Evolutionary conservation across 2,329 filamentous ascomycete species (phyloP), one percentile per base, ranked within the genome.

Genomic region (Xylaria sp.): DNA sequence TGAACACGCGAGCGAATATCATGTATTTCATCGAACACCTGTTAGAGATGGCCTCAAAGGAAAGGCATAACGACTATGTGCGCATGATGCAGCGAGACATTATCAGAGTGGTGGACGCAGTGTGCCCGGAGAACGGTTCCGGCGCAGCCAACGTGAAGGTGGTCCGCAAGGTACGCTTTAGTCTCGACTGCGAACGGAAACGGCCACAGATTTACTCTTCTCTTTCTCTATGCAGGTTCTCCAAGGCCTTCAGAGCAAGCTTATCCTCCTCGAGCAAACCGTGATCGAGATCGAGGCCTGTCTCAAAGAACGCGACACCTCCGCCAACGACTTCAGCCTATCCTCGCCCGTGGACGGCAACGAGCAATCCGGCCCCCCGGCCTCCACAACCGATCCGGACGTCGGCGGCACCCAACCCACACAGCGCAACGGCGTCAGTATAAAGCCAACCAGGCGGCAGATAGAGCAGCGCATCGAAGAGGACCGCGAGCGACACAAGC

Each of bases 1-100:
- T 99, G 92, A 99, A 99, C 81, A 97, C 91, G 60, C 88, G 95
- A 69, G 97, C 96, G 67, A 99, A 99, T 79, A 98, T 99, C 79
- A 97, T 99, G 92, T 99, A 97, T 82, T 99, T 99, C 81, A 92
- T 99, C 77, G 95, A 98, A 77, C 92, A 95, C 74, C 93, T 99
- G 73, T 92, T 97, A 78, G 95, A 98, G 78, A 86, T 93, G 81
- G 92, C 93, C 24, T 86, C 89, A 70, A 92, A 90, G 72, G 92
- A 93, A 72, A 88, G 89, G 71, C 90, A 96, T 74, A 82, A 87
- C 61, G 90, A 93, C 70, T 99, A 97, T 77, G 90, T 98, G 32
- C 89, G 92, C 60, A 98, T 98, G 93, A 93, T 99, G 82, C 93
- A 97, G 81, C 87, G 94, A 55, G 96, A 99, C 78, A 97, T 99